Conservation (phyloP, 139 green algal genomes). For the Chlorella sp. region DNA sequence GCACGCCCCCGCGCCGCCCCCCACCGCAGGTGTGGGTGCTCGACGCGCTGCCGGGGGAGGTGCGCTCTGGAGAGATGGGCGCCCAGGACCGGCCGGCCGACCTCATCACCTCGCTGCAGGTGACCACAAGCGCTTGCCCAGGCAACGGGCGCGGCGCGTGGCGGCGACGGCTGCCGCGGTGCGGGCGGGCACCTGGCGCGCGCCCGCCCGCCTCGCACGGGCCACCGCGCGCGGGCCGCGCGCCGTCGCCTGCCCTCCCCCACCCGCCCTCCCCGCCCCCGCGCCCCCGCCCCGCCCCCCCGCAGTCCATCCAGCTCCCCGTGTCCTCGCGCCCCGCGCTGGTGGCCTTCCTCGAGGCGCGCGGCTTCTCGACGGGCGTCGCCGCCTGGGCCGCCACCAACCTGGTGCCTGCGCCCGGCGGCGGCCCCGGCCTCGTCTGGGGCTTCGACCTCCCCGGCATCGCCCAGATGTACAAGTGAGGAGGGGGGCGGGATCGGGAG, state of each 20-base stretch:
- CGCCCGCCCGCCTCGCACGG: too few relatives aligned
- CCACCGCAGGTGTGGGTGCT: constrained; percentile 95
- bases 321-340: constrained; percentile 58
- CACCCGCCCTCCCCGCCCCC: too few relatives aligned
- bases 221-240: too few relatives aligned
- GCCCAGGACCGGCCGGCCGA: constrained; percentile 72
- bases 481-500: background rate
- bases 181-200: too few relatives aligned
- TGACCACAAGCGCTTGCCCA: too few relatives aligned
- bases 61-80: constrained; percentile 56
- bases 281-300: too few relatives aligned
- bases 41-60: constrained; percentile 83
- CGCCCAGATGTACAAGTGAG: constrained; percentile 74
- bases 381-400: constrained; percentile 88
- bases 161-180: too few relatives aligned
- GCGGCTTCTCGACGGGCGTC: constrained; percentile 50
- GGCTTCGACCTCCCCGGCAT: constrained; percentile 90
- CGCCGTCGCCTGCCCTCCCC: too few relatives aligned
- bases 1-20: too few relatives aligned
- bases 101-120: constrained; percentile 75
- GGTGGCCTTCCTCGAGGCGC: constrained; percentile 39
- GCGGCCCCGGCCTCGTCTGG: constrained; percentile 62
- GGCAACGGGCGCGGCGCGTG: too few relatives aligned
- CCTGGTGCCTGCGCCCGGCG: constrained; percentile 52
- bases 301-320: constrained; percentile 66